Conservation (phyloP, 495 filamentous ascomycete genomes). For the Friedmanniomyces simplex region DNA sequence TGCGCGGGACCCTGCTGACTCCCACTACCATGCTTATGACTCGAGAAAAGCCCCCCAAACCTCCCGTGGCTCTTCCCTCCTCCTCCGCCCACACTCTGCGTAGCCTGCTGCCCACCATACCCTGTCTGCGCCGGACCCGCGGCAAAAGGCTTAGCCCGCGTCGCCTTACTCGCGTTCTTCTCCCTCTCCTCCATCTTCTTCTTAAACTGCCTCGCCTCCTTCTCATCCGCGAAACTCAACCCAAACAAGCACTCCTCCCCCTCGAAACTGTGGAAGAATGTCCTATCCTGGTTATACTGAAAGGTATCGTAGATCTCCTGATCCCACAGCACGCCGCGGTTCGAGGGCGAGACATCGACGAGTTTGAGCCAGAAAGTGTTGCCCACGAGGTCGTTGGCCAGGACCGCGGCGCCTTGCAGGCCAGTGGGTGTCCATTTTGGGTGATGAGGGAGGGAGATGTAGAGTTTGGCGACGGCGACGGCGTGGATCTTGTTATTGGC, state of each 20-base stretch:
- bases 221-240: slow-evolving; percentile 87
- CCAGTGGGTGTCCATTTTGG: slow-evolving; percentile 91
- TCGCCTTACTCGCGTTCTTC: slow-evolving; percentile 84
- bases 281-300: slow-evolving; percentile 87
- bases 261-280: slow-evolving; percentile 96
- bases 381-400: slow-evolving; percentile 88
- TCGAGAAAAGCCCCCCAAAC: slow-evolving; percentile 54
- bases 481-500: slow-evolving; percentile 90
- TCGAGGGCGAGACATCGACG: slow-evolving; percentile 79
- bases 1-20: slow-evolving; percentile 40
- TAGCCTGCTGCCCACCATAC: background rate
- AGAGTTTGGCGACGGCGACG: slow-evolving; percentile 85
- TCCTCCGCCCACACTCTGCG: slow-evolving; percentile 6
- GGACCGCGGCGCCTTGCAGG: slow-evolving; percentile 78
- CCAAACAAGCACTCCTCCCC: slow-evolving; percentile 82
- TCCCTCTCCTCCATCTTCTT: slow-evolving; percentile 92
- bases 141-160: slow-evolving; percentile 64
- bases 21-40: slow-evolving; percentile 55
- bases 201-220: slow-evolving; percentile 87
- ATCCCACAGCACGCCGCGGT: slow-evolving; percentile 92
- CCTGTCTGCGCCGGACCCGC: slow-evolving; percentile 5
- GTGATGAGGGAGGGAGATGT: slow-evolving; percentile 80
- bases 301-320: slow-evolving; percentile 95
- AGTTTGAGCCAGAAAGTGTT: slow-evolving; percentile 95
- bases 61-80: slow-evolving; percentile 37